phyloP scores from a whole-genome alignment of 2,329 filamentous ascomycete genomes.

The Cladosporium sp. region DNA sequence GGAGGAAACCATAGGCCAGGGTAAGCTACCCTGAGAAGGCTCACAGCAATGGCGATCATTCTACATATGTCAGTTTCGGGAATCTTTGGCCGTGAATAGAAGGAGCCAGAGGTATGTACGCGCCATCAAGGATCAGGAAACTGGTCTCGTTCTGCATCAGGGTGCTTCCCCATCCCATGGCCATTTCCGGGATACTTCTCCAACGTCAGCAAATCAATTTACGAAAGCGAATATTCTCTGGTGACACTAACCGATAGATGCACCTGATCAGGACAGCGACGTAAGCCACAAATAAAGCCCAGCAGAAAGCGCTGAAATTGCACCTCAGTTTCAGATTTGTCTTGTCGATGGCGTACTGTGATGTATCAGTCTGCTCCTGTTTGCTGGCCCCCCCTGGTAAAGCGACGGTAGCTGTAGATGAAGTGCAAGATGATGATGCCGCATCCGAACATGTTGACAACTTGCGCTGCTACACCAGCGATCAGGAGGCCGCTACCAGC shows the following conservation, averaged over 20 bases:
- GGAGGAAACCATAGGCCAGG: slow-evolving; percentile 5
- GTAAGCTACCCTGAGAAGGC: neutral
- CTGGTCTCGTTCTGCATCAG: slow-evolving; percentile 11
- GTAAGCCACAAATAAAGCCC: neutral
- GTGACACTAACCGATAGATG: neutral
- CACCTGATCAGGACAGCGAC: slow-evolving; percentile 8
- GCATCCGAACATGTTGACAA: slow-evolving; percentile 17
- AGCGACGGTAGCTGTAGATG: neutral
- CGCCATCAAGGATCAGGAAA: slow-evolving; percentile 4
- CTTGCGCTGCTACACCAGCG: slow-evolving; percentile 14
- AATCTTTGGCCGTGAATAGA: too few species aligned
- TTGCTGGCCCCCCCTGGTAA: neutral
- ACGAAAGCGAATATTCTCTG: neutral
- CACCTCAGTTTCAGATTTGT: slow-evolving; percentile 1
- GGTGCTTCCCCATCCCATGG: slow-evolving; percentile 3
- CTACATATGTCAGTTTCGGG: neutral
- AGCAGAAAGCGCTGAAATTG: slow-evolving; percentile 1
- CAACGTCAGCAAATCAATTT: neutral
- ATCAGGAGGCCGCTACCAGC: slow-evolving; percentile 11
- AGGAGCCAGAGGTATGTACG: neutral
- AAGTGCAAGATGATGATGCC: slow-evolving; percentile 1
- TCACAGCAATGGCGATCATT: slow-evolving; percentile 1
- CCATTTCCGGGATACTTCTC: slow-evolving; percentile 11
- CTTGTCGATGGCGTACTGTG: neutral
- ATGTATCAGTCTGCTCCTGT: neutral